Evolutionary conservation across 2,329 filamentous ascomycete genomes (phyloP).

Genomic region (Domatiomyces catenatus): DNA sequence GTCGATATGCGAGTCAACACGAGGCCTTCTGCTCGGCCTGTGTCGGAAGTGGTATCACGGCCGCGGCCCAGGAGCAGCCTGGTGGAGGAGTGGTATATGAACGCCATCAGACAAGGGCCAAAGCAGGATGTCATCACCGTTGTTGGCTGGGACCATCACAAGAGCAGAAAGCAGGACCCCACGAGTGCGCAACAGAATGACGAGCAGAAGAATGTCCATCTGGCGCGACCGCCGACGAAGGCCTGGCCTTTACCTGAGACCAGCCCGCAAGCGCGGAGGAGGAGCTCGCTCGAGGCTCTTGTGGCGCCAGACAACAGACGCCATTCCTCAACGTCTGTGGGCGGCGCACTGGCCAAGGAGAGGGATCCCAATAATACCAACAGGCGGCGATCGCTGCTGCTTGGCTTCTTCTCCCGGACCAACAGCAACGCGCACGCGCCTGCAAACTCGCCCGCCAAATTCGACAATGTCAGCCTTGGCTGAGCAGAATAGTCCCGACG

Average conservation of each 20-base stretch:
- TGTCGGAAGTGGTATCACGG: background rate
- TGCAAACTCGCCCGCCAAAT: background rate
- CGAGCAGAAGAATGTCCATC: background rate
- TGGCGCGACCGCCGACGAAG: background rate
- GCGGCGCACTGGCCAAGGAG: background rate
- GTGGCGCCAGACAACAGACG: background rate
- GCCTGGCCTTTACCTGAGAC: background rate
- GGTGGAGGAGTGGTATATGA: background rate
- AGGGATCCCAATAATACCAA: background rate
- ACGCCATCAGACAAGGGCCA: background rate
- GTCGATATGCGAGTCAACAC: background rate
- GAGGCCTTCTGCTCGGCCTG: background rate
- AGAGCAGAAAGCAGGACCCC: background rate
- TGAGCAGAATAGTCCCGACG: background rate
- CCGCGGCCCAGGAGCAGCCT: background rate
- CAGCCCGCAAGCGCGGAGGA: background rate
- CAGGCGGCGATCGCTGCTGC: background rate
- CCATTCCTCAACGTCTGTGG: background rate
- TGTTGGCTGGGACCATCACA: background rate
- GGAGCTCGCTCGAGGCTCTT: background rate
- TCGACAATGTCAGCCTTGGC: background rate
- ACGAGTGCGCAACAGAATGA: background rate
- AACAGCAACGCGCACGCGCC: background rate
- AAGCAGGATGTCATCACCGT: constrained; percentile 2
- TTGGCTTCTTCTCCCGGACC: background rate